phyloP scores from a whole-genome alignment of 1,284 basidiomycete genomes.

The Erythrobasidium hasegawianum region DNA sequence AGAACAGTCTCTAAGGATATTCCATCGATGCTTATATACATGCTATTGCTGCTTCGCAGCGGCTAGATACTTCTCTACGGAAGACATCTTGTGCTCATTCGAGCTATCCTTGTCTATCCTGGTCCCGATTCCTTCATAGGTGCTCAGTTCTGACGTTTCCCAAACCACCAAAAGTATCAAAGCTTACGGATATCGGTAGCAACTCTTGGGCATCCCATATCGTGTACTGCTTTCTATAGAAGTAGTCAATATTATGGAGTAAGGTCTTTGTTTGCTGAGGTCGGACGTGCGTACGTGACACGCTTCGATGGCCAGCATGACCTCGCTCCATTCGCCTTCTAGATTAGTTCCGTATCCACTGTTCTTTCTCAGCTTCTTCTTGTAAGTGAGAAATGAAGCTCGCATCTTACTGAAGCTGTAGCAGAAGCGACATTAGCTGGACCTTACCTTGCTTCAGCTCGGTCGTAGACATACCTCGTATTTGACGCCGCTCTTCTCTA shows the following conservation, averaged over 20 bases:
- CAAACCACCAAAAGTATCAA: not conserved
- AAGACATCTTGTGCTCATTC: conserved; percentile 31
- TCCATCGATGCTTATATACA: not conserved
- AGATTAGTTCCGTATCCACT: conserved; percentile 35
- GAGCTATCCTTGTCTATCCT: conserved; percentile 35
- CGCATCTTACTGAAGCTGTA: conserved; percentile 30
- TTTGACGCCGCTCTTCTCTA: conserved; percentile 34
- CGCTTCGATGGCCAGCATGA: conserved; percentile 32
- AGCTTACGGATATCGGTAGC: conserved; percentile 30
- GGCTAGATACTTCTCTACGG: conserved; percentile 26
- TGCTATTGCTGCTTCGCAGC: not conserved
- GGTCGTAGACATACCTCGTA: conserved; percentile 17
- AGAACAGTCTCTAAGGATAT: too few relatives aligned
- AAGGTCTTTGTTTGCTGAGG: not conserved
- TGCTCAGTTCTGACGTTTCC: too few relatives aligned
- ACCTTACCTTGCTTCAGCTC: not conserved
- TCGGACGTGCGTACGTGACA: conserved; percentile 21
- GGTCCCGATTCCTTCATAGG: conserved; percentile 18
- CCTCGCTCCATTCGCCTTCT: conserved; percentile 34
- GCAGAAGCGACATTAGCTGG: not conserved
- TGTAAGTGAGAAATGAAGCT: not conserved
- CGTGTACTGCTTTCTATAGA: conserved; percentile 21
- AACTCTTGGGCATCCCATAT: conserved; percentile 30
- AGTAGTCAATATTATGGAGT: not conserved
- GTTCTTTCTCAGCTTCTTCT: not conserved